Evolutionary conservation across 2,329 filamentous ascomycete genomes (phyloP).

Genomic region (Aspergillus tanneri): DNA sequence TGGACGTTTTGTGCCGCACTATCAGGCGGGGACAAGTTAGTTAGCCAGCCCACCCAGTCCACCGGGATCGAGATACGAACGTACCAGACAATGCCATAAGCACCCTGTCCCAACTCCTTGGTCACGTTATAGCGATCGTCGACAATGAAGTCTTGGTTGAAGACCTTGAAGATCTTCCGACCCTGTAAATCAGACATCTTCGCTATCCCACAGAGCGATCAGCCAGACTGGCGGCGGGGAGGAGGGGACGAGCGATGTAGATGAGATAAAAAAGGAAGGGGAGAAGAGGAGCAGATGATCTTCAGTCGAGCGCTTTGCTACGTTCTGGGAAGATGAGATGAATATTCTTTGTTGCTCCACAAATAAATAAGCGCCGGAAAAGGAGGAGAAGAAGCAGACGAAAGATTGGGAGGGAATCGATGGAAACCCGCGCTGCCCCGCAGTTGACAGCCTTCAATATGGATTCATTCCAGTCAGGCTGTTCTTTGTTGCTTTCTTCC

Average conservation of each 20-base stretch:
- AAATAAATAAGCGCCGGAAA: conserved; percentile 6
- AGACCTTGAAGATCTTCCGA: conserved; percentile 97
- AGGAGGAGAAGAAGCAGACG: neutral
- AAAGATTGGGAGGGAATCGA: no score
- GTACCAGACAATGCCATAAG: conserved; percentile 98
- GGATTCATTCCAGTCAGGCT: no score
- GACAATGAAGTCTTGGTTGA: conserved; percentile 98
- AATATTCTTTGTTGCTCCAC: no score
- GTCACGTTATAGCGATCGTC: conserved; percentile 98
- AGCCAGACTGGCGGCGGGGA: conserved; percentile 2
- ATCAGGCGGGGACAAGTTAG: conserved; percentile 16
- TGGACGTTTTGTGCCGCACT: conserved; percentile 91
- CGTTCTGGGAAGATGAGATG: conserved; percentile 13
- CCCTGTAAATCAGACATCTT: conserved; percentile 62
- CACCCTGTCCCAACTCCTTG: conserved; percentile 96
- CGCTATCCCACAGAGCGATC: conserved; percentile 6
- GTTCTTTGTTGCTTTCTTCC: no score
- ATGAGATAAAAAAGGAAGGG: conserved; percentile 9
- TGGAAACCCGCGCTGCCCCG: neutral
- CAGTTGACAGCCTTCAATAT: no score
- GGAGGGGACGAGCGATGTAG: conserved; percentile 3
- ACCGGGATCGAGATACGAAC: conserved; percentile 29
- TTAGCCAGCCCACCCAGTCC: conserved; percentile 14
- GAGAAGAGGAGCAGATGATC: conserved; percentile 13
- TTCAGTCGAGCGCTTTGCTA: neutral